Evolutionary conservation across 805 yeast species (phyloP), one percentile per base, ranked within the genome.

Genomic region (Allodekkera sacchari): DNA sequence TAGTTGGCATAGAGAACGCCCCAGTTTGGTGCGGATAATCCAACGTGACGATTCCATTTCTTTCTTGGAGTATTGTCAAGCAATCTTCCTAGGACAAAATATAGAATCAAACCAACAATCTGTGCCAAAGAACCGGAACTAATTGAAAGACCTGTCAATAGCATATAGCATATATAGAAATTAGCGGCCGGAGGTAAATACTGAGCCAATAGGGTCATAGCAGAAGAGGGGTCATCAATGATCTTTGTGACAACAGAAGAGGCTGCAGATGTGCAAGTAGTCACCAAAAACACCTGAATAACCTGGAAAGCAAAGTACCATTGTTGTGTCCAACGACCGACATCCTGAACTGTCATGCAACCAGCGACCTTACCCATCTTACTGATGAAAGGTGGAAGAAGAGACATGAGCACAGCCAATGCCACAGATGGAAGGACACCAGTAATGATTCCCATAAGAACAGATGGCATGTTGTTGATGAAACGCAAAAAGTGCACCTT

Each of bases 251-350:
- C 83, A 3, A 85, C 72, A 6, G 94, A 76, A 11, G 95, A 74
- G 18, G 83, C 83, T 30, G 96, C 73, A 12, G 96, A 85, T 7
- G 95, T 68, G 33, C 82, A 52, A 4, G 97, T 85, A 25, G 81
- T 68, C 30, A 88, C 94, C 36, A 92, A 55, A 58, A 89, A 92
- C 9, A 82, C 88, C 57, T 89, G 87, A 37, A 89, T 74, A 29
- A 87, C 89, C 63, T 83, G 87, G 72, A 89, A 89, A 1, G 83
- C 95, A 59, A 69, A 89, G 59, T 63, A 92, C 77, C 95, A 87
- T 22, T 76, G 70, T 55, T 89, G 98, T 41, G 92, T 80, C 68
- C 78, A 85, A 37, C 66, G 57, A 45, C 87, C 96, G 35, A 83
- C 71, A 34, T 75, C 69, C 47, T 85, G 89, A 7, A 61, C 52